phyloP scores from a whole-genome alignment of 768 basidiomycete species.

The Pleurotus tuoliensis region DNA sequence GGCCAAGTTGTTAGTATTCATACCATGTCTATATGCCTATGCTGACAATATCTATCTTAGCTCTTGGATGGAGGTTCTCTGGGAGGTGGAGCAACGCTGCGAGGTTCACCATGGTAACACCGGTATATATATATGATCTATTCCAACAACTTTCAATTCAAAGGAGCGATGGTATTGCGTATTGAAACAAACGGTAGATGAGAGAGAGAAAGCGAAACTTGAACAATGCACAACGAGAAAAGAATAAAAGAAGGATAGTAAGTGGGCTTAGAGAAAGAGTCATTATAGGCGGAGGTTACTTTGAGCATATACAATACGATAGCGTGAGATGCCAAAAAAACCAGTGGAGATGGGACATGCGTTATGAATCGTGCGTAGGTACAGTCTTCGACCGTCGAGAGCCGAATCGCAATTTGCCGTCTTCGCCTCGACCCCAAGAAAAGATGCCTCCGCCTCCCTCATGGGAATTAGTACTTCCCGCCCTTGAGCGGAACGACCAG shows the following conservation, averaged over 20 bases:
- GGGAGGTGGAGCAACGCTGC: slow-evolving; percentile 29
- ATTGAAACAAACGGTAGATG: slow-evolving; percentile 20
- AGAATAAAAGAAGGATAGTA: slow-evolving; percentile 8
- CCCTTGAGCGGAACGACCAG: slow-evolving; percentile 81
- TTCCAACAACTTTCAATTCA: slow-evolving; percentile 5
- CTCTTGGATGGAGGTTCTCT: slow-evolving; percentile 37
- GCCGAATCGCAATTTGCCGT: slow-evolving; percentile 71
- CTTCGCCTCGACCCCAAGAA: slow-evolving; percentile 61
- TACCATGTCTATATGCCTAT: not conserved
- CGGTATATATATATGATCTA: slow-evolving; percentile 1
- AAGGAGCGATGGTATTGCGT: slow-evolving; percentile 28
- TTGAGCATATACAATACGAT: slow-evolving; percentile 1
- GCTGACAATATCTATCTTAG: slow-evolving; percentile 18
- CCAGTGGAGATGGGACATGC: slow-evolving; percentile 9
- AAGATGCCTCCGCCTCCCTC: slow-evolving; percentile 59
- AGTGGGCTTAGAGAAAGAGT: not conserved
- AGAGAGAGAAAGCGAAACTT: slow-evolving; percentile 12
- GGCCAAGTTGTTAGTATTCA: slow-evolving; percentile 35
- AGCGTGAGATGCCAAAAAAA: slow-evolving; percentile 8
- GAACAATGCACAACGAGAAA: slow-evolving; percentile 15
- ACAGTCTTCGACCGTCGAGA: slow-evolving; percentile 56
- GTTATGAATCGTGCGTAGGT: slow-evolving; percentile 23
- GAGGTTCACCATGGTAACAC: slow-evolving; percentile 40
- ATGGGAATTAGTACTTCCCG: slow-evolving; percentile 70
- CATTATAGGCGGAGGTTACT: not conserved